Evolutionary conservation across 495 filamentous ascomycete species (phyloP), one percentile per base, ranked within the genome.

Genomic region (Articulospora tetracladia): DNA sequence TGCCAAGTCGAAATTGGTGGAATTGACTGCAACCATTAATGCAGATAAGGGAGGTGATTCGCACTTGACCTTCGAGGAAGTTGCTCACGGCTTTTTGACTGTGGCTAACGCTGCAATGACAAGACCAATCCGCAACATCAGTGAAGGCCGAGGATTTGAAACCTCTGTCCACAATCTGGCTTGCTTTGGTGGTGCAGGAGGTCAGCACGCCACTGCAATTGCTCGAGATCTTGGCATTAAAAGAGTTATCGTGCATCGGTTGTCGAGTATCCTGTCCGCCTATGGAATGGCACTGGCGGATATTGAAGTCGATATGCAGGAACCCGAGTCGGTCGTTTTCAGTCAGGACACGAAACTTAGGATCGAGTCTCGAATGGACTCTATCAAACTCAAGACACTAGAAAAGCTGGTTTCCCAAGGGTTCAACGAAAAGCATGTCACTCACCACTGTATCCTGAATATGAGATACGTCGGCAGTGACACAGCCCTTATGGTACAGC

Each of bases 21-120:
- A 26, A 86, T 89, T 68, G 87, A 91, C 32, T 93, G 97, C 69
- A 79, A 96, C 58, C 86, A 96, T 68, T 87, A 52, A 52, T 17
- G 24, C 15, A 24, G 48, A 52, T 19, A 52, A 27, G 24, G n/a
- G 17, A 15, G 48, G 48, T 13, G n/a, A n/a, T 7, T 12, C n/a
- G n/a, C n/a, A 25, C 13, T 24, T 52, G 12, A 22, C 20, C 6
- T 13, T 24, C 24, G 48, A 52, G 48, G 7, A 10, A 22, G 48
- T 52, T 8, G 48, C 48, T 52, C n/a, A 22, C 12, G 88, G 88
- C 0, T 97, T 96, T 73, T 81, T 96, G 62, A 88, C 90, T 44
- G 91, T 98, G 57, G 93, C 94, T 1, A 97, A 98, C 61, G 93
- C 96, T 74, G 86, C 91, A 24, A 97, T 98, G 94, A 91, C 88